Evolutionary conservation across 345 rosid genomes (phyloP).

Genomic region (Melaleuca quinquenervia): DNA sequence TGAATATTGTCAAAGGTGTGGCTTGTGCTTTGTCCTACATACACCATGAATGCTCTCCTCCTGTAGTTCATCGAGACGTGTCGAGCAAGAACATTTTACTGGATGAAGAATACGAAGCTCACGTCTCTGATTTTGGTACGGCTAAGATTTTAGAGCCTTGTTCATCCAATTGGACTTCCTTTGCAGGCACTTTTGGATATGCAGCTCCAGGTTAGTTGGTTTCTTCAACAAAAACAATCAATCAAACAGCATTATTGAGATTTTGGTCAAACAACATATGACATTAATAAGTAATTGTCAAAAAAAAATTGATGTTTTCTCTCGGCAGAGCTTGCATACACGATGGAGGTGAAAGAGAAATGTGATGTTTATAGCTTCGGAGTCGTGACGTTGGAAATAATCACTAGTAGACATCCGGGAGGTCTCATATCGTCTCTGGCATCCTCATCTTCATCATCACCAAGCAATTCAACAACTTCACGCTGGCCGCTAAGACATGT

Average conservation of each 20-base stretch:
- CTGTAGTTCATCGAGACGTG: not conserved
- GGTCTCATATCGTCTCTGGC: not conserved
- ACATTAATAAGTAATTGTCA: not conserved
- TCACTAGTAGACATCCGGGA: not conserved
- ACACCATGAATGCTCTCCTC: not conserved
- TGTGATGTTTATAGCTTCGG: not conserved
- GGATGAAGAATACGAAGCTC: not conserved
- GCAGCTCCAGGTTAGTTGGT: not conserved
- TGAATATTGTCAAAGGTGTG: not conserved
- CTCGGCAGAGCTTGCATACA: not conserved
- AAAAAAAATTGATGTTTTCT: not conserved
- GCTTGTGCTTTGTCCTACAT: not conserved
- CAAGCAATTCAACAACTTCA: not conserved
- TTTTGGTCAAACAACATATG: not conserved
- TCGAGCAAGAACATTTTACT: not conserved
- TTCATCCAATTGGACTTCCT: not conserved
- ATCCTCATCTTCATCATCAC: not conserved
- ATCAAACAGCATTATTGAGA: not conserved
- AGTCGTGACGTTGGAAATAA: not conserved
- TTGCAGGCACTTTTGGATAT: not conserved
- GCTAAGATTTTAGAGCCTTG: not conserved
- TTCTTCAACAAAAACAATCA: not conserved
- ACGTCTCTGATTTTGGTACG: not conserved
- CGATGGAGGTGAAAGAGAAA: not conserved
- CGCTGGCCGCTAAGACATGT: not conserved